These are phyloP conservation scores for Citrullus amarus DNA, from an alignment of 306 rosid species.

Conservation along the genomic window DNA sequence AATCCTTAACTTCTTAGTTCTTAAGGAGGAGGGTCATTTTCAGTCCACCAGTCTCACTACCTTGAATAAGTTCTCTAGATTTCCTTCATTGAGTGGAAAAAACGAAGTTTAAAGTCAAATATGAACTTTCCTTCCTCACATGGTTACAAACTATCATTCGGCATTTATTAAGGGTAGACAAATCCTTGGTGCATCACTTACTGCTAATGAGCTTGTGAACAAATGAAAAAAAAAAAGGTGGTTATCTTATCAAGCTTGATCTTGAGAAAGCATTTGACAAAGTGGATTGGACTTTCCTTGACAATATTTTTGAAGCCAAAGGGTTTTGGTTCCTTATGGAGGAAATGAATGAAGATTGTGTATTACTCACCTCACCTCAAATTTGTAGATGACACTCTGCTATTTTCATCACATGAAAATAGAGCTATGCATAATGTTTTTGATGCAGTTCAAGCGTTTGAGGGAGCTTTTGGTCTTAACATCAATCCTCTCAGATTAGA, in stretches of 20 bases:
- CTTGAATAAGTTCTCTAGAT: background rate
- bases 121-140: too few relatives aligned
- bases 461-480: background rate
- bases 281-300: too few relatives aligned
- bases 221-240: too few relatives aligned
- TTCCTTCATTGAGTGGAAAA: background rate
- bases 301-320: too few relatives aligned
- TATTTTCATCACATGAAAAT: background rate
- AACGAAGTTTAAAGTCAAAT: background rate
- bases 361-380: background rate
- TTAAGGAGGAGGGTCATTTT: background rate
- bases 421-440: background rate
- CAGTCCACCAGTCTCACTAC: background rate
- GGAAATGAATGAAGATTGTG: too few relatives aligned
- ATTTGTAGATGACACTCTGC: background rate
- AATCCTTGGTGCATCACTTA: too few relatives aligned
- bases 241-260: too few relatives aligned
- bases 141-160: too few relatives aligned
- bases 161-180: too few relatives aligned
- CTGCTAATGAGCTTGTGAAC: too few relatives aligned
- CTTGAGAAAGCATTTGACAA: too few relatives aligned
- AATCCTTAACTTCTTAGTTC: background rate
- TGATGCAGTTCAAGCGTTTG: background rate
- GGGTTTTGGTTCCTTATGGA: too few relatives aligned
- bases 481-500: background rate